A percentile compares a stretch with the other conserved stretches of the same genome.
Conservation (phyloP, 495 filamentous ascomycete species). For the Monascus purpureus region DNA sequence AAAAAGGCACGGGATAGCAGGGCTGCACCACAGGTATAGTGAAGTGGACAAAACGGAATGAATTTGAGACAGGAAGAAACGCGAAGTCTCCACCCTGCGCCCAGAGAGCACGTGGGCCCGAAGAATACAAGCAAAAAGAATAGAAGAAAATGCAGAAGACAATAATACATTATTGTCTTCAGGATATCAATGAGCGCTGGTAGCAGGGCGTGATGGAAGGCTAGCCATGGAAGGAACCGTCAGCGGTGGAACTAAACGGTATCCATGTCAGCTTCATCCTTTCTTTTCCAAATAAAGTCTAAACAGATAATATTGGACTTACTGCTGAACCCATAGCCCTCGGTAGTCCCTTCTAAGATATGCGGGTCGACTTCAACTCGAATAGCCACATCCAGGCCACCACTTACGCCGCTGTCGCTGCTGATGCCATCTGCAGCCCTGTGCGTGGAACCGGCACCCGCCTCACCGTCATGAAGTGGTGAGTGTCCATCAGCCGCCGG, state of each 20-base stretch:
- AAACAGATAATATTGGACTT: no score
- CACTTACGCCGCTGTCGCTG: slow-evolving; percentile 40
- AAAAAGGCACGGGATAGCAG: no score
- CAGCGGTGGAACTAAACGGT: slow-evolving; percentile 15
- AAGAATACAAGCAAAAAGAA: no score
- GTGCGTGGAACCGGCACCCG: slow-evolving; percentile 49
- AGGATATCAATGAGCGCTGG: background rate
- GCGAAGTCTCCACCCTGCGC: no score
- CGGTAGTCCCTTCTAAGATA: slow-evolving; percentile 44
- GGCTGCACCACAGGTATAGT: no score
- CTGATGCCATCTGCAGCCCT: slow-evolving; percentile 39
- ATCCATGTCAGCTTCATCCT: slow-evolving; percentile 1
- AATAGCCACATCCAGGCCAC: slow-evolving; percentile 53
- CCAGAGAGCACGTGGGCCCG: no score
- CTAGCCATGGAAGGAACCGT: slow-evolving; percentile 3
- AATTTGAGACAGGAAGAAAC: no score
- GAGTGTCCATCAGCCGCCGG: slow-evolving; percentile 38
- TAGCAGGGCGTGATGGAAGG: background rate
- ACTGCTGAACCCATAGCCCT: slow-evolving; percentile 54
- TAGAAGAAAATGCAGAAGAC: no score
- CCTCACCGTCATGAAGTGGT: slow-evolving; percentile 50
- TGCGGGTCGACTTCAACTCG: slow-evolving; percentile 59
- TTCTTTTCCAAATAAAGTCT: no score
- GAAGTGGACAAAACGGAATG: no score
- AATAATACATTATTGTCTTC: no score